A percentile compares a stretch with the other conserved stretches of the same genome.
Evolutionary conservation across 2,329 filamentous ascomycete genomes (phyloP).

Genomic region (Leptographium wingfieldii): DNA sequence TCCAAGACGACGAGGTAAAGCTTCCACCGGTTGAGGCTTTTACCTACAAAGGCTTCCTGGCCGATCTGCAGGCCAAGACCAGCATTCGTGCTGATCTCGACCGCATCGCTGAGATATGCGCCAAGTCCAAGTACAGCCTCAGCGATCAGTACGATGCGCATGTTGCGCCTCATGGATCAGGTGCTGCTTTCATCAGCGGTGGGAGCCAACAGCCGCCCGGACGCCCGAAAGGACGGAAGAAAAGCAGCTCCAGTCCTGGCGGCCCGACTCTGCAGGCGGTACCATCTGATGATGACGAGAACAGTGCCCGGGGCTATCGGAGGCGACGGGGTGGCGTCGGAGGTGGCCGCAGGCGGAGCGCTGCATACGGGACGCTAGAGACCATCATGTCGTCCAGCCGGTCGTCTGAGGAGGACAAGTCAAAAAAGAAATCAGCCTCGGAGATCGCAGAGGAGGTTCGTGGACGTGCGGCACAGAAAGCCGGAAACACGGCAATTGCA

Average conservation of each 20-base stretch:
- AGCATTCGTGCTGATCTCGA: conserved; percentile 47
- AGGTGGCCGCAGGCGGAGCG: conserved; percentile 33
- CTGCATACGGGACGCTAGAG: conserved; percentile 49
- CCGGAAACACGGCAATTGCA: conserved; percentile 15
- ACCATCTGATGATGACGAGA: conserved; percentile 42
- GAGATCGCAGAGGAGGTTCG: conserved; percentile 43
- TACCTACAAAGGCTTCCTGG: conserved; percentile 50
- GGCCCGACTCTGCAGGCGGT: conserved; percentile 47
- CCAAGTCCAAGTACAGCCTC: conserved; percentile 49
- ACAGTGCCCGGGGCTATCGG: conserved; percentile 20
- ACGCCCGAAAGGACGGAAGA: conserved; percentile 8
- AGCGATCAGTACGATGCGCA: conserved; percentile 58
- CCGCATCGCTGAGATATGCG: conserved; percentile 55
- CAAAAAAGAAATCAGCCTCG: conserved; percentile 45
- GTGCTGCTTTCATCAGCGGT: conserved; percentile 29
- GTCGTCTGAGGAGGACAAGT: conserved; percentile 49
- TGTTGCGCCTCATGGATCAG: conserved; percentile 48
- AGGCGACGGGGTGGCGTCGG: conserved; percentile 27
- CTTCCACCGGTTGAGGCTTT: conserved; percentile 52
- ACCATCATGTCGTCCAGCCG: conserved; percentile 56
- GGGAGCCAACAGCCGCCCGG: conserved; percentile 2
- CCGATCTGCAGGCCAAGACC: conserved; percentile 23
- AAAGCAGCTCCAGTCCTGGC: conserved; percentile 17
- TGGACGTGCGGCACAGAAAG: conserved; percentile 30
- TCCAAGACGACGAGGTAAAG: conserved; percentile 21